phyloP scores from a whole-genome alignment of 805 yeast species.

The Lipomyces anomalus region DNA sequence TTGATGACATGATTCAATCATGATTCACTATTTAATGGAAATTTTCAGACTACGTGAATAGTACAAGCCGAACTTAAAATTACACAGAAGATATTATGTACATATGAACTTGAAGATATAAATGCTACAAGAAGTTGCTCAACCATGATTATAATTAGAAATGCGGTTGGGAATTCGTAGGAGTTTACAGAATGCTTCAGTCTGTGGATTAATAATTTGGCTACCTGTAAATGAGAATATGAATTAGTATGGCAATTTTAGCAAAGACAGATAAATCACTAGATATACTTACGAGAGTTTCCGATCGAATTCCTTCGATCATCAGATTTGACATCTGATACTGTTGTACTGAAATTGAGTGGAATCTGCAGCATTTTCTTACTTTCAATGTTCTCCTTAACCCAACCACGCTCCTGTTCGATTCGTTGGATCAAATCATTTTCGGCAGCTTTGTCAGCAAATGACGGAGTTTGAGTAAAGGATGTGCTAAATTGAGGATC shows the following conservation, averaged over 20 bases:
- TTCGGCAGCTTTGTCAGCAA: constrained; percentile 8
- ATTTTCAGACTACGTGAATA: no score
- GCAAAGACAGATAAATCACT: not conserved
- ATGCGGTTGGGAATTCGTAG: constrained; percentile 26
- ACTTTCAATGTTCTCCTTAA: constrained; percentile 28
- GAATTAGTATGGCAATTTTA: not conserved
- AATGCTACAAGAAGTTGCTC: not conserved
- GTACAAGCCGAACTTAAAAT: not conserved
- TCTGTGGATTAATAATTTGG: constrained; percentile 28
- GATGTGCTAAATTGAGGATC: constrained; percentile 22
- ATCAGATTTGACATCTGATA: not conserved
- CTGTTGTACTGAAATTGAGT: constrained; percentile 24
- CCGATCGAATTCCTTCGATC: not conserved
- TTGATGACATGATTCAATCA: no score
- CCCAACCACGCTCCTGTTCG: constrained; percentile 29
- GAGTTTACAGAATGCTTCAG: constrained; percentile 28
- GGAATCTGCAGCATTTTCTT: constrained; percentile 29
- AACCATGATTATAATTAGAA: no score
- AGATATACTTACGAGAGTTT: not conserved
- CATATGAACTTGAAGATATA: not conserved
- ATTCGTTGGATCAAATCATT: constrained; percentile 13
- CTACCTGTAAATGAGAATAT: constrained; percentile 7
- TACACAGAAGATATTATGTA: not conserved
- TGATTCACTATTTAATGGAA: no score
- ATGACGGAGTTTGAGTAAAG: constrained; percentile 2